Percentiles rank a stretch among this genome's conserved stretches.
These are phyloP conservation scores for Jasminum sambac DNA, from an alignment of 257 asterid species.

Conservation along the genomic window DNA sequence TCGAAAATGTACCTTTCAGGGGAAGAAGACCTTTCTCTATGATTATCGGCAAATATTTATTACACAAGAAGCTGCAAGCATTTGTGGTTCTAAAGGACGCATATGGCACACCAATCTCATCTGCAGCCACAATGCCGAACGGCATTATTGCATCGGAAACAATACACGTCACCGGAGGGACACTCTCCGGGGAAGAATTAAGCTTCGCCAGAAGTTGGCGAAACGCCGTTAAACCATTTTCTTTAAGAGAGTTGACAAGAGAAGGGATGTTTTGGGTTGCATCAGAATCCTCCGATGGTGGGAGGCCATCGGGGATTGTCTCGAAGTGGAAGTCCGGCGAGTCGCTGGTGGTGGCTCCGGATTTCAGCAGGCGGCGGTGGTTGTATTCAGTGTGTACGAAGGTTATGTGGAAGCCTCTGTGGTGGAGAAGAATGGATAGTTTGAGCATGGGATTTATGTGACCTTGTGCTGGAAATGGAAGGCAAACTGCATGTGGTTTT, in stretches of 20 bases:
- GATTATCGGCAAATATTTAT: constrained; percentile 14
- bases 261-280: constrained; percentile 26
- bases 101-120: constrained; percentile 27
- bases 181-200: not conserved
- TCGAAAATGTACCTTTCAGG: constrained; percentile 30
- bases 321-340: constrained; percentile 30
- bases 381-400: constrained; percentile 61
- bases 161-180: constrained; percentile 32
- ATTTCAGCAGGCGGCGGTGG: constrained; percentile 36
- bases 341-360: constrained; percentile 22
- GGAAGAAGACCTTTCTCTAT: constrained; percentile 28
- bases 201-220: constrained; percentile 26
- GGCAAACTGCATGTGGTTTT: constrained; percentile 36
- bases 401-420: constrained; percentile 46
- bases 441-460: constrained; percentile 48
- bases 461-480: constrained; percentile 48
- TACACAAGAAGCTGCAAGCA: constrained; percentile 21
- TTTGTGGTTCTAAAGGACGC: constrained; percentile 25
- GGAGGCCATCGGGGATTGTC: constrained; percentile 42
- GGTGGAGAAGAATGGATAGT: constrained; percentile 59
- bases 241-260: constrained; percentile 21
- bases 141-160: constrained; percentile 29
- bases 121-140: constrained; percentile 27
- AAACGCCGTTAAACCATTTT: constrained; percentile 27
- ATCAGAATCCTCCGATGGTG: constrained; percentile 19